phyloP scores from a whole-genome alignment of 192 early-diverging fungal genomes.

The Coemansia sp. region DNA sequence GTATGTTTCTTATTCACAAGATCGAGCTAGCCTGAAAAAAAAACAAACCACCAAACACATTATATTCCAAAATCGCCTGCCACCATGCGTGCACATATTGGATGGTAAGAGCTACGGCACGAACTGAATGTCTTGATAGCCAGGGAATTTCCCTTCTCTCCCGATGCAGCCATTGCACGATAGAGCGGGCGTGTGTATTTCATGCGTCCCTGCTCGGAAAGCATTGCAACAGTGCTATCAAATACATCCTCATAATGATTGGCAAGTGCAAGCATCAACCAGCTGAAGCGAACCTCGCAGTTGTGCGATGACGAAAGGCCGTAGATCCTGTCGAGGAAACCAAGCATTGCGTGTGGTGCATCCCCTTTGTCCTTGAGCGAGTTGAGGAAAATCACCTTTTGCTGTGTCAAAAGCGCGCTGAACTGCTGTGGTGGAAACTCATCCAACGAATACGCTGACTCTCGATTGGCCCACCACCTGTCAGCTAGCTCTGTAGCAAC shows the following conservation, averaged over 20 bases:
- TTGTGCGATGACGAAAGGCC: constrained; percentile 62
- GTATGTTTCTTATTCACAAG: too few species aligned
- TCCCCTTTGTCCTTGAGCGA: constrained; percentile 74
- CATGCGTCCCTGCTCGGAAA: constrained; percentile 91
- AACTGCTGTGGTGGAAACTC: constrained; percentile 10
- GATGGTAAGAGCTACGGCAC: constrained; percentile 84
- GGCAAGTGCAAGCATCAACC: constrained; percentile 82
- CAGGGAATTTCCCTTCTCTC: constrained; percentile 61
- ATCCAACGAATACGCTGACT: constrained; percentile 16
- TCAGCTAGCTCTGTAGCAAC: constrained; percentile 76
- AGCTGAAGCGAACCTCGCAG: constrained; percentile 84
- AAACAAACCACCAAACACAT: background rate
- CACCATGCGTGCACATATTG: constrained; percentile 89
- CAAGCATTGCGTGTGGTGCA: constrained; percentile 60
- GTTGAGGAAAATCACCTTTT: constrained; percentile 82
- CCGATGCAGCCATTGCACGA: constrained; percentile 56
- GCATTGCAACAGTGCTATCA: constrained; percentile 72
- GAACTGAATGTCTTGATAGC: constrained; percentile 70
- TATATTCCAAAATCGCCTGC: constrained; percentile 71
- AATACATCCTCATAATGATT: constrained; percentile 71
- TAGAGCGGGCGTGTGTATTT: constrained; percentile 89
- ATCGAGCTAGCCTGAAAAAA: too few species aligned
- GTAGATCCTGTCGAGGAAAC: constrained; percentile 59
- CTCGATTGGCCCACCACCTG: constrained; percentile 63
- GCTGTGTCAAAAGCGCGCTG: constrained; percentile 66